phyloP scores from a whole-genome alignment of 1,284 basidiomycete species.

The Peniophora sp. region DNA sequence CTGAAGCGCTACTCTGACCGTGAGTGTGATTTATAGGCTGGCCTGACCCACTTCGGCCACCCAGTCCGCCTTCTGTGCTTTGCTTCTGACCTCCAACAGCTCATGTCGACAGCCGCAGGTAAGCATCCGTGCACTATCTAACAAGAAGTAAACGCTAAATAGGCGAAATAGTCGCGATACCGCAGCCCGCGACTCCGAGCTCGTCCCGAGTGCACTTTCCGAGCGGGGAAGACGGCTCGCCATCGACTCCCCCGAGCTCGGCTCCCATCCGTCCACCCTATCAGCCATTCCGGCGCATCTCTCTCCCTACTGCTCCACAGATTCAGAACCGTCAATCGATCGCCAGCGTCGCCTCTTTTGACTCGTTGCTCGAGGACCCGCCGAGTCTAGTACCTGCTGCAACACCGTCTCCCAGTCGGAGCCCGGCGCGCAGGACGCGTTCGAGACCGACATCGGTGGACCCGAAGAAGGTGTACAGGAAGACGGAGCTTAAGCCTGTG shows the following conservation, averaged over 20 bases:
- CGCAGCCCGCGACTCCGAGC: no score
- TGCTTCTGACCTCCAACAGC: no score
- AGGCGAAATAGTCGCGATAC: no score
- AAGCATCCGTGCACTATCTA: no score
- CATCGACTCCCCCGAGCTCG: background rate
- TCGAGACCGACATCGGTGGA: constrained; percentile 22
- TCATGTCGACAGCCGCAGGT: no score
- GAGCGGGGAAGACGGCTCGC: background rate
- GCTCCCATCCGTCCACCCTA: constrained; percentile 27
- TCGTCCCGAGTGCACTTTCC: no score
- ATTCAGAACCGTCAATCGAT: constrained; percentile 48
- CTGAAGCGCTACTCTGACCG: no score
- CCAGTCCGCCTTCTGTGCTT: no score
- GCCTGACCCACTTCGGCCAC: no score
- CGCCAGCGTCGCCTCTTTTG: constrained; percentile 59
- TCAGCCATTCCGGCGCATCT: constrained; percentile 70
- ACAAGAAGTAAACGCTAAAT: no score
- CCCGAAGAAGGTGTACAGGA: constrained; percentile 16
- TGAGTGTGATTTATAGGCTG: no score
- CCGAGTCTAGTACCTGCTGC: constrained; percentile 6
- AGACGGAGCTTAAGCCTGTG: constrained; percentile 21
- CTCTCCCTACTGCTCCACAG: constrained; percentile 46
- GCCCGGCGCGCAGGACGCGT: constrained; percentile 11
- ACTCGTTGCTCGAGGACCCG: constrained; percentile 52
- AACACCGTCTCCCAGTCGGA: constrained; percentile 6